Base-by-base conservation (phyloP, 192 early-diverging fungal species). In the Polychytrium aggregatum region DNA sequence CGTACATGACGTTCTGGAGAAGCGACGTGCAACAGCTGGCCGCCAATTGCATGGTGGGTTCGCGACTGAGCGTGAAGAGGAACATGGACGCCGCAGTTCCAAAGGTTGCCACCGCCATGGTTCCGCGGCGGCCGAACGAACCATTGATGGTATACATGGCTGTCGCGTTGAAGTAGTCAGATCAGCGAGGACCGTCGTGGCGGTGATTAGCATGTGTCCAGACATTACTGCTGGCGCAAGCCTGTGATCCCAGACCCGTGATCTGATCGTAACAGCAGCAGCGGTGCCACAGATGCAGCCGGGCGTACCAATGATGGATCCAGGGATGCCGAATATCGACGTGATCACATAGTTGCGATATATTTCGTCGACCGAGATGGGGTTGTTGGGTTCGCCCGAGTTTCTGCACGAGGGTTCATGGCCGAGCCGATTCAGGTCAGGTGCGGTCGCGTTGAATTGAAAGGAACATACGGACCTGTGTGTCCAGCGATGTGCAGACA, bases 281-380 rank as follows among this genome's bases (percentile, higher is more conserved):
- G n/a, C n/a, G n/a, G n/a, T n/a, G n/a, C n/a, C n/a, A n/a, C n/a
- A n/a, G n/a, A n/a, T n/a, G n/a, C 63, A 70, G 42, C 68, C 17
- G 70, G 71, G 55, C 3, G 22, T 25, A 28, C 76, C 71, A 52
- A 86, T 57, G 37, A 89, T 56, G 0, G 88, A 88, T 8, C 87
- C 88, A 9, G 88, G 88, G 1, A 92, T 70, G 30, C 87, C 86
- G 27, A 78, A 76, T 11, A 79, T 41, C 0, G 88, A 74, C 49
- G 86, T 85, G 25, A 92, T 70, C 42, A 89, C 57, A 26, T 79
- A 76, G 53, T 88, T 82, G 44, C 74, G 71, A 47, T 84, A 86
- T 1, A 85, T 84, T 14, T 71, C 67, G 10, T 62, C 55, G 38
- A 76, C 55, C 21, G 66, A 56, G 1, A 56, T 22, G 11, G 55